Percentiles rank a stretch among this genome's conserved stretches.
Evolutionary conservation across 1,284 basidiomycete genomes (phyloP).

Genomic region (Athelia psychrophila): DNA sequence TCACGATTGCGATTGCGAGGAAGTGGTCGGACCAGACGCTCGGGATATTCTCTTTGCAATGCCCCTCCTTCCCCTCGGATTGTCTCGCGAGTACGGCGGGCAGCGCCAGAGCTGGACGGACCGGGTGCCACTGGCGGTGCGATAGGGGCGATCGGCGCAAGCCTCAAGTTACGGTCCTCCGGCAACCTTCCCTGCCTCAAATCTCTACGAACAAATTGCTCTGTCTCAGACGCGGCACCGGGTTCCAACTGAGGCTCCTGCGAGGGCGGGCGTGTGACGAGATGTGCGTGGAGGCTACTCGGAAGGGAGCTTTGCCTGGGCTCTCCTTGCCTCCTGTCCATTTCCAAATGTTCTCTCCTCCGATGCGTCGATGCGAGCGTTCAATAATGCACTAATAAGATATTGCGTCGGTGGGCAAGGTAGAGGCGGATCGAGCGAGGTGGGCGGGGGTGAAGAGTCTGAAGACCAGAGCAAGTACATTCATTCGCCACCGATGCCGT

Average conservation of each 20-base stretch:
- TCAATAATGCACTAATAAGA: background rate
- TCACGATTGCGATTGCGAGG: too few species aligned
- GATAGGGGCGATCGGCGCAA: too few species aligned
- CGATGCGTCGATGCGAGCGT: background rate
- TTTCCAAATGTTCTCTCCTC: conserved; percentile 10
- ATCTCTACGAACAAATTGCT: too few species aligned
- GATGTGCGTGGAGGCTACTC: conserved; percentile 41
- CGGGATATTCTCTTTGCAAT: too few species aligned
- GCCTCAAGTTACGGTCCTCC: too few species aligned
- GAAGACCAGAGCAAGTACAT: background rate
- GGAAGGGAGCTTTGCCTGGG: conserved; percentile 45
- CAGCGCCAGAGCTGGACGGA: too few species aligned
- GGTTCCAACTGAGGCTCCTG: conserved; percentile 2
- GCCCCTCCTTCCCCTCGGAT: too few species aligned
- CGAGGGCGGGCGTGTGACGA: conserved; percentile 38
- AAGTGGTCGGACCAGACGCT: too few species aligned
- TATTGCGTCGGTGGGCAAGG: background rate
- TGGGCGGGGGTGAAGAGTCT: background rate
- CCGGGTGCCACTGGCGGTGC: too few species aligned
- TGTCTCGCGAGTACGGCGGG: too few species aligned
- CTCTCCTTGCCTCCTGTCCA: conserved; percentile 31
- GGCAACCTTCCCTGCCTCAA: too few species aligned
- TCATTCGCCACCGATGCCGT: background rate
- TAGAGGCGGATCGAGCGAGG: background rate
- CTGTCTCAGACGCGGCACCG: too few species aligned